phyloP scores from a whole-genome alignment of 139 green algal genomes.

The Chlamydomonas sp. region DNA sequence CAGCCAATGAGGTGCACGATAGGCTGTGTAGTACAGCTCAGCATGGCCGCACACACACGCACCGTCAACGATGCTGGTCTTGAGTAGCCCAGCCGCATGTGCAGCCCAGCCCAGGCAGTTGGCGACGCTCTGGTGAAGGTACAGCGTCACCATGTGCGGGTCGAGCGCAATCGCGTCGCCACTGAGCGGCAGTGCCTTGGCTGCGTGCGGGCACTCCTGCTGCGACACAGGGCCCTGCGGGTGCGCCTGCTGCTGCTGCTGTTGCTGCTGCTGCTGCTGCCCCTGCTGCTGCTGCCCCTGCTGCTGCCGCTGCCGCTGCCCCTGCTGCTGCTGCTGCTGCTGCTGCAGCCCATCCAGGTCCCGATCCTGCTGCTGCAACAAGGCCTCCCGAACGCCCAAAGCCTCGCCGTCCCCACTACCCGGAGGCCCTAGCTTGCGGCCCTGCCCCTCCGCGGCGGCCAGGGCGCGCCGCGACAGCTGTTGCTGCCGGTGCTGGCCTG shows the following conservation, averaged over 20 bases:
- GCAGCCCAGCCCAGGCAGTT: slow-evolving; percentile 37
- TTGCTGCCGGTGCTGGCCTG: too few species aligned
- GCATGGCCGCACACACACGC: too few species aligned
- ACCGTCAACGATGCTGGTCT: slow-evolving; percentile 17
- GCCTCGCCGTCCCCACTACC: too few species aligned
- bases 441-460: too few species aligned
- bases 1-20: too few species aligned
- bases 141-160: slow-evolving; percentile 21
- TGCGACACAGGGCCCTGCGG: neutral
- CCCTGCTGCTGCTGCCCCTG: neutral
- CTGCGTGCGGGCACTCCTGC: slow-evolving; percentile 22
- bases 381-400: too few species aligned
- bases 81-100: slow-evolving; percentile 18
- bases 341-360: neutral
- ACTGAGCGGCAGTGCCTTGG: slow-evolving; percentile 19
- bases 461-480: too few species aligned
- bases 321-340: neutral
- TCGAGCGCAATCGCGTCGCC: slow-evolving; percentile 13
- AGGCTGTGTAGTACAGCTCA: too few species aligned
- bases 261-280: neutral
- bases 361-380: too few species aligned
- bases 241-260: neutral
- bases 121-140: slow-evolving; percentile 27
- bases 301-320: neutral
- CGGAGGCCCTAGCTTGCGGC: too few species aligned